phyloP scores from a whole-genome alignment of 495 filamentous ascomycete species.

The Astrothelium subdiscretum region DNA sequence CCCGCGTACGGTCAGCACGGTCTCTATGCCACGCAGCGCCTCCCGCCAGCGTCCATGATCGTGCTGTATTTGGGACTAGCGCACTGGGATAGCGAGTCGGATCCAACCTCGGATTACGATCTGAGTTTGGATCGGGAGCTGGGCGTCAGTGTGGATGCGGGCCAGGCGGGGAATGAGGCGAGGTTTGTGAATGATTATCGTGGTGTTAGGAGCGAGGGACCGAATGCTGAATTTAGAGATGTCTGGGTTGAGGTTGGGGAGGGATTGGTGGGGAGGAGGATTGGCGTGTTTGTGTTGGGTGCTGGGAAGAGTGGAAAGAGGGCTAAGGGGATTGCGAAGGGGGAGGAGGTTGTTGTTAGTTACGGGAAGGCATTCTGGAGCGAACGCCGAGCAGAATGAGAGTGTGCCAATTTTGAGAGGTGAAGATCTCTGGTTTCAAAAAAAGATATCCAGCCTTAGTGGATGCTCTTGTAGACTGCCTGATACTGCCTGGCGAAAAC shows the following conservation, averaged over 20 bases:
- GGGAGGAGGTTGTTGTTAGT: constrained; percentile 52
- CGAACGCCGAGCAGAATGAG: constrained; percentile 10
- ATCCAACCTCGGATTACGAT: constrained; percentile 53
- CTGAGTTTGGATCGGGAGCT: constrained; percentile 47
- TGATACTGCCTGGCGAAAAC: too few relatives aligned
- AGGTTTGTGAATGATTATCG: constrained; percentile 67
- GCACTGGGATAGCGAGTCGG: constrained; percentile 34
- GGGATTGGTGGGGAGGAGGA: constrained; percentile 33
- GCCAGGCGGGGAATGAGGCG: constrained; percentile 51
- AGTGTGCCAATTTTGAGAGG: background rate
- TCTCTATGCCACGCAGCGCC: constrained; percentile 48
- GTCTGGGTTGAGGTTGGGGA: constrained; percentile 24
- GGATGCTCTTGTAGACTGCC: too few relatives aligned
- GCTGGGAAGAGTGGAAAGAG: constrained; percentile 41
- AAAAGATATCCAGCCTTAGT: too few relatives aligned
- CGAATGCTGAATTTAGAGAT: constrained; percentile 52
- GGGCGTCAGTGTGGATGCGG: constrained; percentile 54
- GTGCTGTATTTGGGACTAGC: constrained; percentile 55
- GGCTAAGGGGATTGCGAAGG: constrained; percentile 43
- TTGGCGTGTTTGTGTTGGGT: constrained; percentile 51
- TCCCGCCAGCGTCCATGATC: constrained; percentile 47
- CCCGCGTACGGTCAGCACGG: constrained; percentile 55
- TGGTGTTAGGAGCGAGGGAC: constrained; percentile 37
- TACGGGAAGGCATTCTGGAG: constrained; percentile 61
- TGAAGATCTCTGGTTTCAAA: too few relatives aligned